Percentiles rank a stretch among this genome's conserved stretches.
These are phyloP conservation scores for Hanseniaspora sp. DNA, from an alignment of 1,139 yeast species.

Conservation along the genomic window DNA sequence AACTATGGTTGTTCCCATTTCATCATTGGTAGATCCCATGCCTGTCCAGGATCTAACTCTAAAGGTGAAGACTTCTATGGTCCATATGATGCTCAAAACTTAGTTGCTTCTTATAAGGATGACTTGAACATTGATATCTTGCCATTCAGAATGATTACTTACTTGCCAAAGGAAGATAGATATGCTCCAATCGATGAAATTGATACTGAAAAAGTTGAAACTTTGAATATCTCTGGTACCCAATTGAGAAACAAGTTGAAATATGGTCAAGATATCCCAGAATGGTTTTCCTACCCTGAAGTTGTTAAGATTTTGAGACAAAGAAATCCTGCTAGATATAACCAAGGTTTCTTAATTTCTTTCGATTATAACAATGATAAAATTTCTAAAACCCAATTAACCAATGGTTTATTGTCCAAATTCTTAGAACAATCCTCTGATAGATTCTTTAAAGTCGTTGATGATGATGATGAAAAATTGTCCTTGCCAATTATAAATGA, in stretches of 20 bases:
- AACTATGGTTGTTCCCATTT: constrained; percentile 95
- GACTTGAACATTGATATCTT: constrained; percentile 85
- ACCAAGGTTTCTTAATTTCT: constrained; percentile 74
- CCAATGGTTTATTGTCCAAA: constrained; percentile 79
- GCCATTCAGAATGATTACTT: constrained; percentile 94
- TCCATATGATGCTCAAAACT: constrained; percentile 90
- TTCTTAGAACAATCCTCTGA: constrained; percentile 83
- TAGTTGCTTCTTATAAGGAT: constrained; percentile 61
- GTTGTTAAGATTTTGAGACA: constrained; percentile 85
- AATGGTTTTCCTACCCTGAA: constrained; percentile 95
- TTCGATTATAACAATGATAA: constrained; percentile 33
- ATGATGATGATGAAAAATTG: constrained; percentile 16
- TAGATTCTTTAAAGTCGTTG: constrained; percentile 65
- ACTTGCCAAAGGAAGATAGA: constrained; percentile 88
- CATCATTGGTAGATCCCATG: constrained; percentile 96
- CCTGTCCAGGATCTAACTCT: constrained; percentile 93
- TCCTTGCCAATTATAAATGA: constrained; percentile 47
- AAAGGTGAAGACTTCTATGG: constrained; percentile 92
- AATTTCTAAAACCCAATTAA: constrained; percentile 36
- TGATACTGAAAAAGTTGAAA: constrained; percentile 56
- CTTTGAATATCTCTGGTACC: constrained; percentile 90
- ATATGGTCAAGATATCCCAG: constrained; percentile 82
- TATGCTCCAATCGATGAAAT: constrained; percentile 93
- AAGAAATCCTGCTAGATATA: constrained; percentile 81
- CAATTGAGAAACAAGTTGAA: constrained; percentile 80